Evolutionary conservation across 495 filamentous ascomycete species (phyloP).

Genomic region (Hypoxylon subgilvum): DNA sequence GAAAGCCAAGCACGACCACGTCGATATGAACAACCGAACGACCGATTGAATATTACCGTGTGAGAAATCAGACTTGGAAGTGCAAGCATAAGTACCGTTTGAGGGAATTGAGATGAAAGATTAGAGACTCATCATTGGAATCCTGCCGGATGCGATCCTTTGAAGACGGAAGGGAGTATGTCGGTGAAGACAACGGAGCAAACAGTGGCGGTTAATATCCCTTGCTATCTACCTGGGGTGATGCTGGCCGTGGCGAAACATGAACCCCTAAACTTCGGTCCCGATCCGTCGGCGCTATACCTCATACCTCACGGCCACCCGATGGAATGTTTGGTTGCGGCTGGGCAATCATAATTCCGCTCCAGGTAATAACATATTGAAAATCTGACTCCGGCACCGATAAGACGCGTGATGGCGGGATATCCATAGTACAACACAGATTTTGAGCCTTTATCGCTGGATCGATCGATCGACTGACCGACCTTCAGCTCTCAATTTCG

Average conservation of each 20-base stretch:
- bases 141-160: conserved; percentile 6
- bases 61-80: background rate
- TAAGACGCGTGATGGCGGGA: too few species aligned
- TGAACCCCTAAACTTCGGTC: conserved; percentile 3
- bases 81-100: background rate
- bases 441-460: conserved; percentile 1
- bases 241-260: background rate
- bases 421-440: too few species aligned
- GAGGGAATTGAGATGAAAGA: background rate
- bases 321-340: background rate
- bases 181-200: background rate
- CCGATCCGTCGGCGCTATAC: conserved; percentile 3
- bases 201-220: conserved; percentile 10
- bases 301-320: background rate
- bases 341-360: background rate
- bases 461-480: background rate
- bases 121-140: background rate
- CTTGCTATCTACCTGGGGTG: conserved; percentile 7
- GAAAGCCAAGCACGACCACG: background rate
- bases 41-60: background rate
- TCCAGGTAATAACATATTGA: too few species aligned
- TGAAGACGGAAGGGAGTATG: background rate
- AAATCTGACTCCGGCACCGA: background rate
- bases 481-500: background rate
- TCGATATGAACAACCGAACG: background rate